Percentiles rank a stretch among this genome's conserved stretches.
Evolutionary conservation across 495 filamentous ascomycete species (phyloP).

Genomic region (Extremus antarcticus): DNA sequence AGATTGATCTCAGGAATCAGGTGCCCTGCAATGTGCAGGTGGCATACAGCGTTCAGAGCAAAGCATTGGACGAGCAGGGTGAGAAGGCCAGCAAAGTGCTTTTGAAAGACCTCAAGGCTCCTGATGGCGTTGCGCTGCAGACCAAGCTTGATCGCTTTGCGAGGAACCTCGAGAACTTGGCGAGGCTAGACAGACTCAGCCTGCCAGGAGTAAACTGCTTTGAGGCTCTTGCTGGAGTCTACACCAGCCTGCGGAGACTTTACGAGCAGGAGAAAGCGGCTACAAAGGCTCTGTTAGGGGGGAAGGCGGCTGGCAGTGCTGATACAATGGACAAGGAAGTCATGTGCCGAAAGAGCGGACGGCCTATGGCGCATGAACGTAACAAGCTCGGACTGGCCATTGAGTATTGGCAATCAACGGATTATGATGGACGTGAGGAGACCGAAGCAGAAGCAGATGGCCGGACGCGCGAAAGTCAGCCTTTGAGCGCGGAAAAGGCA

Average conservation of each 20-base stretch:
- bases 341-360: slow-evolving; percentile 58
- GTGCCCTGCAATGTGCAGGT: slow-evolving; percentile 37
- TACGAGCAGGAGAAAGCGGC: slow-evolving; percentile 56
- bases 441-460: neutral
- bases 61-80: slow-evolving; percentile 35
- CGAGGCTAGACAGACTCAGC: slow-evolving; percentile 70
- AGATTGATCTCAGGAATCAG: slow-evolving; percentile 40
- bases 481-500: slow-evolving; percentile 13
- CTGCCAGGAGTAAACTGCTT: slow-evolving; percentile 69
- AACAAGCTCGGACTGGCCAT: slow-evolving; percentile 62
- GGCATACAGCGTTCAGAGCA: slow-evolving; percentile 35
- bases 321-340: slow-evolving; percentile 44
- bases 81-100: slow-evolving; percentile 42
- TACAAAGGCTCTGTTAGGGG: neutral
- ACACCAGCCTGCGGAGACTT: slow-evolving; percentile 50
- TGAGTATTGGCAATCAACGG: slow-evolving; percentile 85
- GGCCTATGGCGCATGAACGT: slow-evolving; percentile 65
- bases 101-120: slow-evolving; percentile 39
- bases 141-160: slow-evolving; percentile 62
- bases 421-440: too few relatives aligned
- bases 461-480: neutral
- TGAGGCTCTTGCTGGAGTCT: slow-evolving; percentile 75
- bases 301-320: slow-evolving; percentile 23
- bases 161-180: slow-evolving; percentile 68
- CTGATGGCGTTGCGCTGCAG: slow-evolving; percentile 35